Percentiles rank a stretch among this genome's conserved stretches.
Evolutionary conservation across 1,139 yeast species (phyloP).

Genomic region (Citeromyces siamensis): DNA sequence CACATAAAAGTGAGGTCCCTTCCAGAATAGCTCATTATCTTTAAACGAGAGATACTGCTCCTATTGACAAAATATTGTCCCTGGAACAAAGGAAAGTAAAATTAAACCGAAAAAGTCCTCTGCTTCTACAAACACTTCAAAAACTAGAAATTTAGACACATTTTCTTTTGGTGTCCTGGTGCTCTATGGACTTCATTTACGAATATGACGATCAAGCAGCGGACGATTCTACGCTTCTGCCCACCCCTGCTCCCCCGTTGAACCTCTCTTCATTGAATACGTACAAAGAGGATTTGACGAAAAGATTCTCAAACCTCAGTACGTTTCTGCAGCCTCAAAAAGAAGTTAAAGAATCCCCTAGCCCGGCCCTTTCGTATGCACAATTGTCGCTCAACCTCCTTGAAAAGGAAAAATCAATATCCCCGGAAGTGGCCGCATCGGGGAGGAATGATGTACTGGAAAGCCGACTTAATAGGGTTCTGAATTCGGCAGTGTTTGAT

Average conservation of each 20-base stretch:
- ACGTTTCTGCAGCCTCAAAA: conserved; percentile 13
- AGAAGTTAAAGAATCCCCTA: conserved; percentile 10
- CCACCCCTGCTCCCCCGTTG: conserved; percentile 17
- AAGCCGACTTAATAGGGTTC: conserved; percentile 33
- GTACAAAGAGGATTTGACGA: conserved; percentile 14
- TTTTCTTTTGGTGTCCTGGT: too few relatives aligned
- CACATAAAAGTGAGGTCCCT: too few relatives aligned
- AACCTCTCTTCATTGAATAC: conserved; percentile 13
- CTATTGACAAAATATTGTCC: too few relatives aligned
- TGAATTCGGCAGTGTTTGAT: conserved; percentile 35
- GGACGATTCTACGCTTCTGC: conserved; percentile 10
- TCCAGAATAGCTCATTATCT: too few relatives aligned
- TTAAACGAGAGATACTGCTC: too few relatives aligned
- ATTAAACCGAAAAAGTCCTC: too few relatives aligned
- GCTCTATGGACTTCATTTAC: conserved; percentile 19
- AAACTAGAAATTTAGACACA: too few relatives aligned
- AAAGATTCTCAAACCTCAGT: conserved; percentile 15
- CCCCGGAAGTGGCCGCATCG: conserved; percentile 1
- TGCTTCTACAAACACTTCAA: too few relatives aligned
- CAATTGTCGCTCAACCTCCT: conserved; percentile 19
- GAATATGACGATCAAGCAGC: conserved; percentile 7
- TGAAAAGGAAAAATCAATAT: conserved; percentile 7
- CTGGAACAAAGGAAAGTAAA: too few relatives aligned
- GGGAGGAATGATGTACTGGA: conserved; percentile 9
- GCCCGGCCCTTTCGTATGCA: conserved; percentile 28